Evolutionary conservation across 768 basidiomycete genomes (phyloP).

Genomic region (Candolleomyces efflorescens): DNA sequence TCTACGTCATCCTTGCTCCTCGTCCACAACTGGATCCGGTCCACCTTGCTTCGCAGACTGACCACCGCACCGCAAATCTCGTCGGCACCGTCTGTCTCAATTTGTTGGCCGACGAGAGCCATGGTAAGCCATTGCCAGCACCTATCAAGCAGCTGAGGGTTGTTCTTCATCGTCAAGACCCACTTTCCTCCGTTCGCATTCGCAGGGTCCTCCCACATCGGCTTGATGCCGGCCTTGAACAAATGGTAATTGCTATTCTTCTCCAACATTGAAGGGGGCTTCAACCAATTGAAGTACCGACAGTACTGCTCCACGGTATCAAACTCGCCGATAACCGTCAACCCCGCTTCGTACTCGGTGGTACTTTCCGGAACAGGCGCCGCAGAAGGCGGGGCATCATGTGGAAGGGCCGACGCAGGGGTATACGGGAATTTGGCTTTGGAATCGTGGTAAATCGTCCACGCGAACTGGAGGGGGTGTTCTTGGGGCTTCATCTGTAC

Average conservation of each 20-base stretch:
- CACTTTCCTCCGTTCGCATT: slow-evolving; percentile 93
- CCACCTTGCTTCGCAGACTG: slow-evolving; percentile 79
- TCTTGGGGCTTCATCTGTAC: slow-evolving; percentile 67
- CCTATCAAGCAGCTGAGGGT: slow-evolving; percentile 71
- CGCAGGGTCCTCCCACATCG: slow-evolving; percentile 96
- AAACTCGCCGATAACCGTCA: slow-evolving; percentile 86
- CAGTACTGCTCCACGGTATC: slow-evolving; percentile 88
- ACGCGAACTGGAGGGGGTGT: slow-evolving; percentile 81
- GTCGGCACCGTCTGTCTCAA: slow-evolving; percentile 49
- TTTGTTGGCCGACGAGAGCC: slow-evolving; percentile 85
- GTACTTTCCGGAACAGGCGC: slow-evolving; percentile 21
- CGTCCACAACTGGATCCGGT: slow-evolving; percentile 91
- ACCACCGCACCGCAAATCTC: slow-evolving; percentile 88
- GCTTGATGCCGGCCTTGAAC: slow-evolving; percentile 92
- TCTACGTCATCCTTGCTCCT: slow-evolving; percentile 83
- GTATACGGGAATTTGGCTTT: slow-evolving; percentile 68
- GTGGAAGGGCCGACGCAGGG: slow-evolving; percentile 36
- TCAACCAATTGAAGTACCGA: slow-evolving; percentile 92
- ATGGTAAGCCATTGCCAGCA: slow-evolving; percentile 91
- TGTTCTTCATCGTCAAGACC: slow-evolving; percentile 91
- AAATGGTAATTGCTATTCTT: slow-evolving; percentile 93
- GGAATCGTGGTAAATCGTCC: slow-evolving; percentile 90
- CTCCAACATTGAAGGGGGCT: slow-evolving; percentile 84
- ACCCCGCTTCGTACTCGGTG: slow-evolving; percentile 76
- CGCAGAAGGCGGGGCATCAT: slow-evolving; percentile 19